Conservation (phyloP, 257 asterid species). For the Fraxinus excelsior region DNA sequence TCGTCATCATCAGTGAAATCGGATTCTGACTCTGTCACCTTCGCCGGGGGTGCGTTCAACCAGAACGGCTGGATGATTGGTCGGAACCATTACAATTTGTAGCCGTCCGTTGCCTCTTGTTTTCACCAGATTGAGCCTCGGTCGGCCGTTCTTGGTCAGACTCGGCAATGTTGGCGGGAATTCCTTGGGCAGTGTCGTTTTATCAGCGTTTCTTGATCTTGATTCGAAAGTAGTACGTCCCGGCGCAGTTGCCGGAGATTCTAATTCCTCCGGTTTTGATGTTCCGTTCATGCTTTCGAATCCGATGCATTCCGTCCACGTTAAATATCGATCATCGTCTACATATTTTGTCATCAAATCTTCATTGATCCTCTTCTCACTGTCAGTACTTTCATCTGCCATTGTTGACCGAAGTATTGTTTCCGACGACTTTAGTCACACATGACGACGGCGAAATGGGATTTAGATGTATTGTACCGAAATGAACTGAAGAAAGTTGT, state of each 20-base stretch:
- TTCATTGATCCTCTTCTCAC: background rate
- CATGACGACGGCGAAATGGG: background rate
- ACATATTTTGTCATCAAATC: background rate
- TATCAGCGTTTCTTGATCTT: background rate
- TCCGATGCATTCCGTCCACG: slow-evolving; percentile 23
- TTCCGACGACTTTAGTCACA: background rate
- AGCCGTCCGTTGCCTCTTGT: slow-evolving; percentile 22
- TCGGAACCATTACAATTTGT: slow-evolving; percentile 1
- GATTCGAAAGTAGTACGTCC: background rate
- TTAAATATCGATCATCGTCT: background rate
- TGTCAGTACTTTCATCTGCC: background rate
- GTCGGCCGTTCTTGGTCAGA: slow-evolving; percentile 22
- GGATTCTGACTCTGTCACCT: slow-evolving; percentile 2
- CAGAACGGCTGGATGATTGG: slow-evolving; percentile 1
- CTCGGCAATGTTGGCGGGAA: slow-evolving; percentile 26
- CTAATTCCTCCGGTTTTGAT: background rate
- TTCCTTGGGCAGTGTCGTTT: background rate
- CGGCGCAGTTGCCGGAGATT: background rate
- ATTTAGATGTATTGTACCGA: background rate
- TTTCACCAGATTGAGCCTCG: slow-evolving; percentile 1
- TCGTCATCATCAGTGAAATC: background rate
- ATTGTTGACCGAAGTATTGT: background rate
- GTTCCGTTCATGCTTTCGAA: slow-evolving; percentile 21
- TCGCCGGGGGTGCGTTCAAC: background rate
- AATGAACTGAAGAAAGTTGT: background rate